These are phyloP conservation scores for Scenedesmus sp. DNA, from an alignment of 163 green algal species.

Conservation along the genomic window DNA sequence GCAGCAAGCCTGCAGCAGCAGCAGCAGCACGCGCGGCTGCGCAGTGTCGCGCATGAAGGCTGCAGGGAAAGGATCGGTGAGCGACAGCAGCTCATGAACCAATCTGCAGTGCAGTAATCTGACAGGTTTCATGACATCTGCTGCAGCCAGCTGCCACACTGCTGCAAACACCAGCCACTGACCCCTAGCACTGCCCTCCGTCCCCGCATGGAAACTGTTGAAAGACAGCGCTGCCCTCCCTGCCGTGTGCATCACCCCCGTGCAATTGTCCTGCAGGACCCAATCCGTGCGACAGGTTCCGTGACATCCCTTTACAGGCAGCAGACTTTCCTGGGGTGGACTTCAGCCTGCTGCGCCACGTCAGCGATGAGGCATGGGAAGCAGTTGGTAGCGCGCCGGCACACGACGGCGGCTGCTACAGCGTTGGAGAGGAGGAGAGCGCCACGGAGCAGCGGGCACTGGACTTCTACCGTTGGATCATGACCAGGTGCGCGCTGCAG, in stretches of 20 bases:
- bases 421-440: conserved; percentile 14
- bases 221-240: too few relatives aligned
- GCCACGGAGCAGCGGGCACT: conserved; percentile 3
- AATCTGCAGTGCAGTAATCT: too few relatives aligned
- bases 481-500: neutral
- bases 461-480: conserved; percentile 31
- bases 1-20: neutral
- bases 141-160: too few relatives aligned
- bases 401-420: conserved; percentile 35
- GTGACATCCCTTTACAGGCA: conserved; percentile 15
- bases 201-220: too few relatives aligned
- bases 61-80: conserved; percentile 43
- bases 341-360: conserved; percentile 15
- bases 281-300: conserved; percentile 38
- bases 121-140: too few relatives aligned
- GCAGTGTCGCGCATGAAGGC: conserved; percentile 29
- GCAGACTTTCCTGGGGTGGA: conserved; percentile 22
- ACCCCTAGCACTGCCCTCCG: too few relatives aligned
- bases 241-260: neutral
- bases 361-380: conserved; percentile 9
- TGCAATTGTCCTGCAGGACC: neutral
- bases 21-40: conserved; percentile 10
- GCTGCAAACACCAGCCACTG: too few relatives aligned
- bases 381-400: neutral
- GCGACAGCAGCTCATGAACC: neutral